phyloP scores from a whole-genome alignment of 352 stramenopile genomes.

The Phytopythium vexans region DNA sequence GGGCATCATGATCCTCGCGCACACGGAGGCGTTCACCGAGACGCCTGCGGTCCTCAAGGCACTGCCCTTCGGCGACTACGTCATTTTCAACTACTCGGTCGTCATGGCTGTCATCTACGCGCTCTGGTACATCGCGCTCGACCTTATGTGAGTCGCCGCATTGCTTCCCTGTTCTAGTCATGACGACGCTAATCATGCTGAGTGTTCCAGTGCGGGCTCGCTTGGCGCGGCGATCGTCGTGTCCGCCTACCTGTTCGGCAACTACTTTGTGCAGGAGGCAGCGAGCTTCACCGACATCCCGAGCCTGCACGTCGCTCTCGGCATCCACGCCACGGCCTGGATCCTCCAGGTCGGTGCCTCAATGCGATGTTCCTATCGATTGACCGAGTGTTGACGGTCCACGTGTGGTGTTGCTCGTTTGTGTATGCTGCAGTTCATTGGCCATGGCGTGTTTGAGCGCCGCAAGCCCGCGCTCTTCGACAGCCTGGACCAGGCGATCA shows the following conservation, averaged over 20 bases:
- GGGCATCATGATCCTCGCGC: conserved; percentile 57
- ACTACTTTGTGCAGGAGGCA: conserved; percentile 40
- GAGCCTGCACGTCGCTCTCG: conserved; percentile 51
- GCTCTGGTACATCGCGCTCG: conserved; percentile 74
- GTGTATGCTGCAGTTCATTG: conserved; percentile 65
- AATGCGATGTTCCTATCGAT: background rate
- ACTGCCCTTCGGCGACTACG: conserved; percentile 40
- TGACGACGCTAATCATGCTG: too few relatives aligned
- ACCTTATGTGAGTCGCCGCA: conserved; percentile 32
- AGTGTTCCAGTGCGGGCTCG: conserved; percentile 32
- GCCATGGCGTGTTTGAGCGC: conserved; percentile 82
- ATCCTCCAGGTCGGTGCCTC: conserved; percentile 32
- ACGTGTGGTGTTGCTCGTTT: background rate
- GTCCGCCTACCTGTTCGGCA: conserved; percentile 49
- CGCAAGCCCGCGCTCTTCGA: conserved; percentile 82
- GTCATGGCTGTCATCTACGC: conserved; percentile 62
- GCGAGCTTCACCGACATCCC: conserved; percentile 31
- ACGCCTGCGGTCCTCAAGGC: conserved; percentile 15
- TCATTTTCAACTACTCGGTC: conserved; percentile 62
- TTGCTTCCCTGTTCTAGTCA: too few relatives aligned
- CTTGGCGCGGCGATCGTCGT: conserved; percentile 54
- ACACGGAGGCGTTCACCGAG: conserved; percentile 27
- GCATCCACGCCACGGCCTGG: conserved; percentile 61
- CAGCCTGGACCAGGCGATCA: conserved; percentile 76
- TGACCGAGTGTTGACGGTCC: background rate